Evolutionary conservation across 495 filamentous ascomycete species (phyloP).

Genomic region (Aspergillus hancockii): DNA sequence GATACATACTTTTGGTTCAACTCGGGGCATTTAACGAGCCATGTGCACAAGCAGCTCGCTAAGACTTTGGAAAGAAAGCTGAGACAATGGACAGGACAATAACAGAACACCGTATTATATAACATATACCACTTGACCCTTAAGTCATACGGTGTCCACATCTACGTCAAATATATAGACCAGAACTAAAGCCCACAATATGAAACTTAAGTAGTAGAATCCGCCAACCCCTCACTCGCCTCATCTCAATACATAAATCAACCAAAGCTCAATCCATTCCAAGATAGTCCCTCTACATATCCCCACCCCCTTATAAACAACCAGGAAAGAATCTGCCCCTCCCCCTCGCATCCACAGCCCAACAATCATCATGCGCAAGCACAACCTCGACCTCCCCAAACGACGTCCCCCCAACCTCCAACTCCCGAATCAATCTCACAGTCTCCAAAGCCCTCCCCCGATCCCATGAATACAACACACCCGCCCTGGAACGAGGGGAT

Average conservation of each 20-base stretch:
- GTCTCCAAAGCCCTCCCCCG: slow-evolving; percentile 33
- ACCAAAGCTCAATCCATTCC: too few species aligned
- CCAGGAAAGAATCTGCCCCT: slow-evolving; percentile 4
- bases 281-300: too few species aligned
- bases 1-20: slow-evolving; percentile 56
- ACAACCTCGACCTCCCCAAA: slow-evolving; percentile 40
- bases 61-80: slow-evolving; percentile 30
- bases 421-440: slow-evolving; percentile 28
- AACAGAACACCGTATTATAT: neutral
- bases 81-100: slow-evolving; percentile 13
- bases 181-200: too few species aligned
- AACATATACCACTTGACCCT: too few species aligned
- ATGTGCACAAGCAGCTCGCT: slow-evolving; percentile 43
- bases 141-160: too few species aligned
- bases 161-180: too few species aligned
- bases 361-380: slow-evolving; percentile 46
- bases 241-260: too few species aligned
- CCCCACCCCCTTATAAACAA: neutral
- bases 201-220: too few species aligned
- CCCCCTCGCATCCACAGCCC: slow-evolving; percentile 18
- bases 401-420: slow-evolving; percentile 21
- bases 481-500: slow-evolving; percentile 25
- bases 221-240: too few species aligned
- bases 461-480: slow-evolving; percentile 45
- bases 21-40: slow-evolving; percentile 50